Evolutionary conservation across 148 eudicot species (phyloP), one percentile per base, ranked within the genome.

Genomic region (Silene uniflora): DNA sequence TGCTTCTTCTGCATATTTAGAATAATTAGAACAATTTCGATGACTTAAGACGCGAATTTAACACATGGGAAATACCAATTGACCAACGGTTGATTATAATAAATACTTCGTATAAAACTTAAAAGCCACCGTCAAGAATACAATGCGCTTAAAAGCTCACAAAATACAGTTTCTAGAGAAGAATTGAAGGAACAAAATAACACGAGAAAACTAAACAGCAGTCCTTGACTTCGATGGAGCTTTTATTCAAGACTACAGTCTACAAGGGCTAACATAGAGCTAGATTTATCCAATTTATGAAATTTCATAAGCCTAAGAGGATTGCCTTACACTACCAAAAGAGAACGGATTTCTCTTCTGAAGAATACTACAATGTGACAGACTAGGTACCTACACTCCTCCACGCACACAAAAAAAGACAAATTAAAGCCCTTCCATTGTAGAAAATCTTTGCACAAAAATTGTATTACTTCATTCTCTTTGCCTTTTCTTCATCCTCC

Each of bases 1-100:
- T 25, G 82, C 83, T 86, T 88, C 86, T 87, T 90, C 87, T 87
- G 89, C 89, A 77, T 23, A 55, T 67, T 7, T 6, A 49, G 17
- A 52, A 52, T 4, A 52, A 11, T 69, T 17, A 56, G 24, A 77
- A 29, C 10, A 23, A 73, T 44, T 44, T 73, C 19, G 46, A 67
- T 71, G 46, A 63, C 49, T 25, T 75, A 46, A 46, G 70, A 23
- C 39, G 42, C 27, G 67, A 55, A 72, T 67, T 29, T 12, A 72
- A 65, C 62, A 47, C 2, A 76, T 42, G 35, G 23, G 9, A 16
- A 23, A 65, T 64, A 23, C 17, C 42, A 69, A n/a, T 25, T 58
- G 71, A 67, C 54, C 42, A 47, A 69, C 25, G 9, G 19, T 16
- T 73, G 54, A 61, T 14, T 32, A 67, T 27, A 64, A 55, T 32